Evolutionary conservation across 352 stramenopile species (phyloP).

Genomic region (Pythium volutum): DNA sequence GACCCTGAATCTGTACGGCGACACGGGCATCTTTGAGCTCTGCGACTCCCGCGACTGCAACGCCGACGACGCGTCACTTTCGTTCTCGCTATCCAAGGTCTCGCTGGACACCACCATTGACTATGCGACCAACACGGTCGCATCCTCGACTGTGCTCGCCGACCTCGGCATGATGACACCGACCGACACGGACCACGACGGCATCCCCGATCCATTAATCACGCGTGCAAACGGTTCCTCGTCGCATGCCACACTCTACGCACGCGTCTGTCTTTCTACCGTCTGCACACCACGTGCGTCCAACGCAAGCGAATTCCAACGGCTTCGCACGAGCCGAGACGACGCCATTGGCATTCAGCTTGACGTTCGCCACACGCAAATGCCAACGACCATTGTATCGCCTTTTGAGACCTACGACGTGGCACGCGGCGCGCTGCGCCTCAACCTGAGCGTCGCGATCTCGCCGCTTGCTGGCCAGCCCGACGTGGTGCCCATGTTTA

Average conservation of each 20-base stretch:
- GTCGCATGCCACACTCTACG: background rate
- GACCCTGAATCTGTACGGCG: background rate
- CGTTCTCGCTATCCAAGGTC: background rate
- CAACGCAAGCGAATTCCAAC: background rate
- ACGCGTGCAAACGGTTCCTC: background rate
- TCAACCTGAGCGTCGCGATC: background rate
- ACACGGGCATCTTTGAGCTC: background rate
- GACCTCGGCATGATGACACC: background rate
- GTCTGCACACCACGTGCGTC: background rate
- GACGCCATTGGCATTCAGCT: background rate
- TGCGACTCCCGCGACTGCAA: slow-evolving; percentile 5
- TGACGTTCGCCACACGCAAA: background rate
- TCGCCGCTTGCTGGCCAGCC: background rate
- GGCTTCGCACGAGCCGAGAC: background rate
- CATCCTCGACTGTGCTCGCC: background rate
- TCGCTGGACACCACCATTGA: background rate
- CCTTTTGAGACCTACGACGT: background rate
- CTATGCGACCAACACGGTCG: background rate
- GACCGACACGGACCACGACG: background rate
- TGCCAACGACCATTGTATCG: background rate
- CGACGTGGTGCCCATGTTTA: background rate
- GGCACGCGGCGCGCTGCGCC: background rate
- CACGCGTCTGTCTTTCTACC: background rate
- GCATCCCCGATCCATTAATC: background rate
- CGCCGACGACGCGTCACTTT: background rate